Evolutionary conservation across 495 filamentous ascomycete species (phyloP).

Genomic region (Neurospora sublineolata): DNA sequence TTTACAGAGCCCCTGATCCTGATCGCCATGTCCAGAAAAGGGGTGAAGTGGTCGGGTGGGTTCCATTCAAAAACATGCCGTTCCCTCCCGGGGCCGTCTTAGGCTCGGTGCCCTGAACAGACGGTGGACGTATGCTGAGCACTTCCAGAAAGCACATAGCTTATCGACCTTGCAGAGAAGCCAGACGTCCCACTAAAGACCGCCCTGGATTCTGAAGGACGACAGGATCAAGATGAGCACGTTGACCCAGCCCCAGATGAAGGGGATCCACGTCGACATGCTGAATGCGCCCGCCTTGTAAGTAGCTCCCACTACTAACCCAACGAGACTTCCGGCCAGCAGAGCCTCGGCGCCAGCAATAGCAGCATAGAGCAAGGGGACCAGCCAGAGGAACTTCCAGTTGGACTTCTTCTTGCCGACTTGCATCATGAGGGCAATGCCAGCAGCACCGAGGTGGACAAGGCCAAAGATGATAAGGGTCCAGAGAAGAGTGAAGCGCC

Average conservation of each 20-base stretch:
- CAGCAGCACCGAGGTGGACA: slow-evolving; percentile 58
- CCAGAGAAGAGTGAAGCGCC: slow-evolving; percentile 88
- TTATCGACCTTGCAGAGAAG: background rate
- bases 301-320: slow-evolving; percentile 71
- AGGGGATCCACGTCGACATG: slow-evolving; percentile 97
- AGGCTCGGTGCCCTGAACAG: slow-evolving; percentile 41
- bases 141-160: background rate
- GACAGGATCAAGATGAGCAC: slow-evolving; percentile 81
- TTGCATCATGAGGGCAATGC: slow-evolving; percentile 64
- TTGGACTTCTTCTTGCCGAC: slow-evolving; percentile 40
- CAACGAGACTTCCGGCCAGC: slow-evolving; percentile 79
- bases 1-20: background rate
- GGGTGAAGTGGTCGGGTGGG: background rate
- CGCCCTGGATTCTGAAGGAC: slow-evolving; percentile 92
- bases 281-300: slow-evolving; percentile 80
- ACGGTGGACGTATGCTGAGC: background rate
- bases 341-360: slow-evolving; percentile 72
- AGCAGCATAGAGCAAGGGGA: slow-evolving; percentile 63
- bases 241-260: slow-evolving; percentile 88
- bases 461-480: slow-evolving; percentile 59
- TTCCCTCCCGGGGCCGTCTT: background rate
- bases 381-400: slow-evolving; percentile 65
- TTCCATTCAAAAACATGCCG: background rate
- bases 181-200: slow-evolving; percentile 44
- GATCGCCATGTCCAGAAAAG: background rate